A percentile compares a stretch with the other conserved stretches of the same genome.
Evolutionary conservation across 2,329 filamentous ascomycete species (phyloP).

Genomic region (Aureobasidium lini): DNA sequence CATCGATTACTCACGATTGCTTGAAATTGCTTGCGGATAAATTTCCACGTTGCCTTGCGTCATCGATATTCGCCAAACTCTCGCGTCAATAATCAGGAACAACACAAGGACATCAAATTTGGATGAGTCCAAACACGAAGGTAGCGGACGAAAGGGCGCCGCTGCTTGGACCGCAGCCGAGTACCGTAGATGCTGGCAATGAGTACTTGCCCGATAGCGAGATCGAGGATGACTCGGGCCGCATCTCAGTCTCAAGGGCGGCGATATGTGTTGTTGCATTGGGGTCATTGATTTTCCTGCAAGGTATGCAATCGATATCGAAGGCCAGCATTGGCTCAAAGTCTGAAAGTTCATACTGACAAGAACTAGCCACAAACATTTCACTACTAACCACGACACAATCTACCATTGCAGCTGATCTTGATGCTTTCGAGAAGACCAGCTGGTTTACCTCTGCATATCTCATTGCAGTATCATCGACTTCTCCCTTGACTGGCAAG

Average conservation of each 20-base stretch:
- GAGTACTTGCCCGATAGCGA: slow-evolving; percentile 12
- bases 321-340: no score
- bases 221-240: slow-evolving; percentile 5
- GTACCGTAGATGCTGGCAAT: slow-evolving; percentile 18
- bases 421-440: slow-evolving; percentile 63
- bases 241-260: slow-evolving; percentile 11
- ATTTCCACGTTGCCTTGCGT: slow-evolving; percentile 1
- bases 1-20: background rate
- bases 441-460: slow-evolving; percentile 80
- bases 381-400: slow-evolving; percentile 76
- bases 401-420: slow-evolving; percentile 64
- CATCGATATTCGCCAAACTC: background rate
- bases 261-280: slow-evolving; percentile 19
- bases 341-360: background rate
- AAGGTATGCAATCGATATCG: slow-evolving; percentile 15
- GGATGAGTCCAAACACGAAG: background rate
- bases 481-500: slow-evolving; percentile 64
- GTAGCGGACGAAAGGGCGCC: slow-evolving; percentile 19
- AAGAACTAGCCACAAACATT: slow-evolving; percentile 55
- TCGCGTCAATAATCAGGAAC: background rate
- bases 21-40: background rate
- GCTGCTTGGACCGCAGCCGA: slow-evolving; percentile 18
- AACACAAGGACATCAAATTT: background rate
- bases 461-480: slow-evolving; percentile 52
- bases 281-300: slow-evolving; percentile 28